Evolutionary conservation across 2,329 filamentous ascomycete genomes (phyloP).

Genomic region (Talaromyces rugulosus): DNA sequence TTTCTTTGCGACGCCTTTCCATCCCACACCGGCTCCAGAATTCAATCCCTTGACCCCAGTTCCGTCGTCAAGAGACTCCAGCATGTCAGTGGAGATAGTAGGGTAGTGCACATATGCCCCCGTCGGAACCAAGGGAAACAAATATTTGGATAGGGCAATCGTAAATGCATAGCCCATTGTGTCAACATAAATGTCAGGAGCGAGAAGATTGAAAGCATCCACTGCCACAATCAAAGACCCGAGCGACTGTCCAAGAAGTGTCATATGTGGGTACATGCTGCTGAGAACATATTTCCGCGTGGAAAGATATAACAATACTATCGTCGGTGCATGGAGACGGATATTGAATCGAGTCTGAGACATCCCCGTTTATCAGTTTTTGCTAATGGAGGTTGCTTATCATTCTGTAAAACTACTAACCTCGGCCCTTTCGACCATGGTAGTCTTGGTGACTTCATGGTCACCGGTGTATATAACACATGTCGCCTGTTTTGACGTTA

Average conservation of each 20-base stretch:
- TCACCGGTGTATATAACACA: conserved; percentile 96
- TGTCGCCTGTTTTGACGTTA: conserved; percentile 50
- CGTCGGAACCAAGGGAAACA: conserved; percentile 78
- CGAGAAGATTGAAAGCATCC: conserved; percentile 87
- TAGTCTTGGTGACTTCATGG: conserved; percentile 75
- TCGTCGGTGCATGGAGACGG: conserved; percentile 71
- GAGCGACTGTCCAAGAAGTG: conserved; percentile 86
- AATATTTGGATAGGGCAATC: conserved; percentile 72
- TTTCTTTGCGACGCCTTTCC: conserved; percentile 67
- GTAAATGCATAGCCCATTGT: conserved; percentile 98
- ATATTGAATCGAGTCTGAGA: conserved; percentile 83
- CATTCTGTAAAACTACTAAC: conserved; percentile 37
- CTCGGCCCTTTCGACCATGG: conserved; percentile 73
- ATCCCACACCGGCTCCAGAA: conserved; percentile 72
- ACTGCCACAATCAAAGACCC: conserved; percentile 83
- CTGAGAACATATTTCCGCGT: conserved; percentile 82
- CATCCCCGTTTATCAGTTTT: background rate
- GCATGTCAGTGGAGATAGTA: conserved; percentile 97
- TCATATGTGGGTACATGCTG: conserved; percentile 86
- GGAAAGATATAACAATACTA: conserved; percentile 86
- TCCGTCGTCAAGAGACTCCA: conserved; percentile 69
- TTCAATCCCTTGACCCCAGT: conserved; percentile 70
- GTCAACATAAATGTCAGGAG: conserved; percentile 91
- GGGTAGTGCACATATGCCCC: conserved; percentile 97
- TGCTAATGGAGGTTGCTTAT: background rate